Conservation (phyloP, 441 rosid genomes). For the Syzygium malaccense region DNA sequence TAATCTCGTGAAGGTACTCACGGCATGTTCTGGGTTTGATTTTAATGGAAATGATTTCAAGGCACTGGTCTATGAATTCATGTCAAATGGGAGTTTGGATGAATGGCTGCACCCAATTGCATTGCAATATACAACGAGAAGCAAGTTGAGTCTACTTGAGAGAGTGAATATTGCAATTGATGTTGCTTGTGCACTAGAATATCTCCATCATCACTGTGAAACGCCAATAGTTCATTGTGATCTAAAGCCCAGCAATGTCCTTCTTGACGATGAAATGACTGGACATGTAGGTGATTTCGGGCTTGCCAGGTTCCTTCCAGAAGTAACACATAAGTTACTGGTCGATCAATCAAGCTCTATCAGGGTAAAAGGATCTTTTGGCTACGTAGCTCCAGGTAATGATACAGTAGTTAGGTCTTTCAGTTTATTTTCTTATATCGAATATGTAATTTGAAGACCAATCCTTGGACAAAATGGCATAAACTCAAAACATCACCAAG, state of each 20-base stretch:
- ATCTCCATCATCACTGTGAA: neutral
- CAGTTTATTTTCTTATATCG: neutral
- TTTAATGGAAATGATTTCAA: neutral
- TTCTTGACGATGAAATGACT: neutral
- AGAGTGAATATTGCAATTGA: neutral
- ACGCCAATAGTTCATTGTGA: neutral
- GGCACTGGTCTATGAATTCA: neutral
- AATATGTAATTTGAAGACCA: no score
- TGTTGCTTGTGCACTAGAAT: neutral
- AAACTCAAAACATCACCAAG: no score
- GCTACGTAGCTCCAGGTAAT: neutral
- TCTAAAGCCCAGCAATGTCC: neutral
- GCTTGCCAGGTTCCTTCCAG: neutral
- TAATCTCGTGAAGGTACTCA: neutral
- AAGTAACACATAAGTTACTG: neutral
- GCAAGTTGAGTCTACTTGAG: neutral
- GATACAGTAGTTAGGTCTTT: accelerated
- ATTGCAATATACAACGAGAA: neutral
- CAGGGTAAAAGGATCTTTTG: neutral
- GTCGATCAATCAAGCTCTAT: accelerated
- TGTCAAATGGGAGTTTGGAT: neutral
- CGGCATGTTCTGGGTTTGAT: neutral
- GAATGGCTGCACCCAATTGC: neutral
- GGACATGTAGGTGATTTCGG: neutral
- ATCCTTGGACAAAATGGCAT: no score